These are phyloP conservation scores for Claviceps humidiphila DNA, from an alignment of 2,329 filamentous ascomycete genomes.

Conservation along the genomic window DNA sequence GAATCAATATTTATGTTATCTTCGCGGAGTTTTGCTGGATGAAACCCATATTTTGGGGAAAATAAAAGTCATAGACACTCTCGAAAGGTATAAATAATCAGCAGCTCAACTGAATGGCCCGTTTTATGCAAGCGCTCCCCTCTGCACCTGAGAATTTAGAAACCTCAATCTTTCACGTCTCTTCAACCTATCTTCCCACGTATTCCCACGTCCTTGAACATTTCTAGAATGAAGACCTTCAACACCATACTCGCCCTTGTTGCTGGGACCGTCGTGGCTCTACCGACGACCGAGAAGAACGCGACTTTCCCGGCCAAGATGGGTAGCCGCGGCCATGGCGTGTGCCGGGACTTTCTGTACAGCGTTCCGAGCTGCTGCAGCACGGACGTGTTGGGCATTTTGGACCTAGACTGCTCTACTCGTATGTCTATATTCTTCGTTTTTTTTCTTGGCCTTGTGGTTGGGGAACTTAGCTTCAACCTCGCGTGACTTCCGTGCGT, in stretches of 20 bases:
- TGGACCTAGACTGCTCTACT: background rate
- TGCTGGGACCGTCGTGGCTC: background rate
- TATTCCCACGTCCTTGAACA: too few species aligned
- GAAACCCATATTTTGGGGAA: too few species aligned
- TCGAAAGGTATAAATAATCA: too few species aligned
- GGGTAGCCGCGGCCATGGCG: background rate
- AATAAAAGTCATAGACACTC: too few species aligned
- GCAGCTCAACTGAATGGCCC: too few species aligned
- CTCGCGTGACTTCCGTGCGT: too few species aligned
- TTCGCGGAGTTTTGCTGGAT: too few species aligned
- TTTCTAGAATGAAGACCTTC: slow-evolving; percentile 2
- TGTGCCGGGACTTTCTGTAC: background rate
- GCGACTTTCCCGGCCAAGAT: background rate
- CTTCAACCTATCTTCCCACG: too few species aligned
- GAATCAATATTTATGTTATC: too few species aligned
- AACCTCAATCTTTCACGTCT: too few species aligned
- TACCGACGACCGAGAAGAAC: background rate
- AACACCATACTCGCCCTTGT: background rate
- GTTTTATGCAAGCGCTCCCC: too few species aligned
- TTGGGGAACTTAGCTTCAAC: background rate
- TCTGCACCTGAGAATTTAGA: too few species aligned
- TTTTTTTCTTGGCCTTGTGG: background rate
- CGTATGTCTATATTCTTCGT: background rate
- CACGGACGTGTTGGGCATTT: background rate
- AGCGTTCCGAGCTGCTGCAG: slow-evolving; percentile 1